Evolutionary conservation across 257 asterid species (phyloP).

Genomic region (Forsythia suspensa): DNA sequence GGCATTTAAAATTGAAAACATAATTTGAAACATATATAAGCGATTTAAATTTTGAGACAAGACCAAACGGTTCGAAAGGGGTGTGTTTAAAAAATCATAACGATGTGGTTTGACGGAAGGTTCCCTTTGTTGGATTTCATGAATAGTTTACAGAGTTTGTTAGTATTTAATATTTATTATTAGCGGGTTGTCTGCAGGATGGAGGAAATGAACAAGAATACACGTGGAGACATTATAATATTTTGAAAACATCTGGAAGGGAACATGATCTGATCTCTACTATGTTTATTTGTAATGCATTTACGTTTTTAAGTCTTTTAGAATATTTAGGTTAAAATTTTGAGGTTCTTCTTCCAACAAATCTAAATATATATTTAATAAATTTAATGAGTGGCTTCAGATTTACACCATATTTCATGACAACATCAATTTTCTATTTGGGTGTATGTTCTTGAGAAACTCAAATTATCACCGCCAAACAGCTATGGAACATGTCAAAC

Average conservation of each 20-base stretch:
- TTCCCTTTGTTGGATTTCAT: constrained; percentile 20
- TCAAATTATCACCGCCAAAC: constrained; percentile 13
- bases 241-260: constrained; percentile 33
- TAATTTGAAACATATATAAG: not conserved
- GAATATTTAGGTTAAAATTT: not conserved
- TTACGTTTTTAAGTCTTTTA: not conserved
- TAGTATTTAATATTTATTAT: constrained; percentile 2
- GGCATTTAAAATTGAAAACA: not conserved
- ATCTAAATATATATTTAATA: not conserved
- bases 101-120: constrained; percentile 26
- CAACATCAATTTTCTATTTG: not conserved
- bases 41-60: not conserved
- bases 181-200: constrained; percentile 32
- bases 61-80: not conserved
- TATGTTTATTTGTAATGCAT: constrained; percentile 21
- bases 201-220: constrained; percentile 35
- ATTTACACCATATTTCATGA: not conserved
- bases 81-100: not conserved
- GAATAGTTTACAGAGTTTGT: not conserved
- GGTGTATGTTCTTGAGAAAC: not conserved
- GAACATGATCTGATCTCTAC: constrained; percentile 40
- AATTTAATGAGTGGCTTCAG: not conserved
- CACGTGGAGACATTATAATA: constrained; percentile 41
- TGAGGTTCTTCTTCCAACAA: not conserved
- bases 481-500: not conserved